Conservation (phyloP, 805 yeast genomes). For the Groenewaldozyma salmanticensis region DNA sequence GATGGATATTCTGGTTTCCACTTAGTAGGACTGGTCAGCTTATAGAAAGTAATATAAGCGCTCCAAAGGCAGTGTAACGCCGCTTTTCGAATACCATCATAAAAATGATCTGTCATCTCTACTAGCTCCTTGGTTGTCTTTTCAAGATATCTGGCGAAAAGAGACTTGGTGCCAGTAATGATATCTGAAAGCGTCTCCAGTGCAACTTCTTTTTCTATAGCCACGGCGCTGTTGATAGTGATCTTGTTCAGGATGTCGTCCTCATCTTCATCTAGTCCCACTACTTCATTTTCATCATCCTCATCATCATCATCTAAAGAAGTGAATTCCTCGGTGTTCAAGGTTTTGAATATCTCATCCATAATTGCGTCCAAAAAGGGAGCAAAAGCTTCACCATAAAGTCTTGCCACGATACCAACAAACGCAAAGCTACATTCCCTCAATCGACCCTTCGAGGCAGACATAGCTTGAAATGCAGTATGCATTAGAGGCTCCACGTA, state of each 20-base stretch:
- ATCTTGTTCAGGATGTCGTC: constrained; percentile 61
- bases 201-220: constrained; percentile 95
- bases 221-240: constrained; percentile 86
- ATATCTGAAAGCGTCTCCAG: constrained; percentile 81
- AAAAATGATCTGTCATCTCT: constrained; percentile 74
- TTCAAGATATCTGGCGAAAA: constrained; percentile 70
- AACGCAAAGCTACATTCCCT: constrained; percentile 94
- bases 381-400: constrained; percentile 82
- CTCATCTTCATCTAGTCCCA: constrained; percentile 32
- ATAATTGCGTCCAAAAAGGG: constrained; percentile 74
- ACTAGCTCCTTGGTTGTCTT: constrained; percentile 47
- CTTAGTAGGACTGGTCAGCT: constrained; percentile 13
- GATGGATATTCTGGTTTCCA: constrained; percentile 30
- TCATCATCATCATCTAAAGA: constrained; percentile 26
- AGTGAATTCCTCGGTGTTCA: constrained; percentile 74
- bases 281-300: constrained; percentile 36
- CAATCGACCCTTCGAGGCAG: constrained; percentile 70
- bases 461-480: constrained; percentile 73
- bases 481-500: constrained; percentile 83
- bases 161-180: constrained; percentile 76
- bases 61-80: constrained; percentile 79
- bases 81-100: constrained; percentile 78
- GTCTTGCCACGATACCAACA: constrained; percentile 88
- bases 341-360: constrained; percentile 74
- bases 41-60: constrained; percentile 57